Evolutionary conservation across 2,329 filamentous ascomycete genomes (phyloP), one percentile per base, ranked within the genome.

Genomic region (Claviceps purpurea): DNA sequence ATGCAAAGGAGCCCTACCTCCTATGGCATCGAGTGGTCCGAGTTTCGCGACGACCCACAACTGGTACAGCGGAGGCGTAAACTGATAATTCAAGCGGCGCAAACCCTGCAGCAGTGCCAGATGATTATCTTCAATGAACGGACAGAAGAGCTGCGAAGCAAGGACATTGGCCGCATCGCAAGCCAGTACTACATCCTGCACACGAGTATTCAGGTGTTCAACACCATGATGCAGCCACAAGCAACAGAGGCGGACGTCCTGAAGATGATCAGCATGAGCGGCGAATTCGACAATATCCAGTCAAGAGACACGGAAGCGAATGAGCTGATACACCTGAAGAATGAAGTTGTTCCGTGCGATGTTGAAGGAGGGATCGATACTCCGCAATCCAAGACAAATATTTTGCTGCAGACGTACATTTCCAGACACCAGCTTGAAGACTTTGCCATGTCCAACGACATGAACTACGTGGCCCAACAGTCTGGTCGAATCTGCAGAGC

Each of bases 91-190:
- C 84, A 95, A 60, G 93, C 93, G 24, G 93, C 93, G 0, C 78
- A 84, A 44, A 87, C 88, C 5, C 72, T 98, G 44, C 90, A 96
- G 63, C 79, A 90, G 62, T 95, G 88, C 59, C 93, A 98, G 68
- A 98, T 98, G 94, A 93, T 98, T 61, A 93, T 98, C 52, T 98
- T 91, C 73, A 96, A 98, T 58, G 93, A 97, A 63, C 80, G 76
- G 18, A 98, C 91, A 0, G 91, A 96, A 59, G 91, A 96, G 61
- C 78, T 98, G 8, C 83, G 89, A 54, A 87, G 89, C 55, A 98
- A 98, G 66, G 91, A 98, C 61, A 85, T 97, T 49, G 93, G 93
- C 3, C 84, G 93, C 16, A 98, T 98, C 65, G 93, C 93, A 16
- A 97, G 91, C 66, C 91, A 98, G 66, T 98, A 85, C 64, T 98